phyloP scores from a whole-genome alignment of 768 basidiomycete species.

The Cytidiella melzeri region DNA sequence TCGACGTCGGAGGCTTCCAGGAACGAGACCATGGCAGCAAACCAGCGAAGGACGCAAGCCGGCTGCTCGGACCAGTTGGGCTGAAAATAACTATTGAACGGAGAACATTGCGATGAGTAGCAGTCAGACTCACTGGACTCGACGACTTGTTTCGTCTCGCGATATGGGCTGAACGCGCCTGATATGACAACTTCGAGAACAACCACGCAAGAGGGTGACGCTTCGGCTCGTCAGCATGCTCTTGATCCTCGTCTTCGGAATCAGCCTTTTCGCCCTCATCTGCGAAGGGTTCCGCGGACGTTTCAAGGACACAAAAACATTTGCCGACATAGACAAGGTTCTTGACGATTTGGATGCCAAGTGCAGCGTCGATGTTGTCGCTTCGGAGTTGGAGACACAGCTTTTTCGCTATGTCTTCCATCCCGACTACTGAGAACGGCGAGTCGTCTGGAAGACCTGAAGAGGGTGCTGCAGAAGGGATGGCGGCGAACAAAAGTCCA shows the following conservation, averaged over 20 bases:
- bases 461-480: conserved; percentile 37
- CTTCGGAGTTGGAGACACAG: conserved; percentile 77
- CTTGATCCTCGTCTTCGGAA: conserved; percentile 21
- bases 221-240: conserved; percentile 15
- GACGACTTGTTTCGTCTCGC: conserved; percentile 51
- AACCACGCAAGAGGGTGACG: conserved; percentile 79
- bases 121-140: conserved; percentile 33
- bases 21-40: conserved; percentile 81
- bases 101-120: background rate
- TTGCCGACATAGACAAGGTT: conserved; percentile 91
- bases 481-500: conserved; percentile 58
- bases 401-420: conserved; percentile 70
- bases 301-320: conserved; percentile 53
- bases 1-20: conserved; percentile 57
- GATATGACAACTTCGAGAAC: conserved; percentile 90
- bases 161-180: conserved; percentile 71
- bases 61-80: conserved; percentile 81
- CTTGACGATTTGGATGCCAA: conserved; percentile 85
- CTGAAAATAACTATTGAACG: conserved; percentile 32
- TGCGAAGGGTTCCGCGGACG: conserved; percentile 14
- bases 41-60: conserved; percentile 79
- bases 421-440: conserved; percentile 46
- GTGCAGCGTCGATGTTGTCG: conserved; percentile 61
- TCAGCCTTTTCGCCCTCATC: conserved; percentile 30
- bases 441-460: conserved; percentile 25